Conservation (phyloP, 345 rosid species). For the Moringa oleifera region DNA sequence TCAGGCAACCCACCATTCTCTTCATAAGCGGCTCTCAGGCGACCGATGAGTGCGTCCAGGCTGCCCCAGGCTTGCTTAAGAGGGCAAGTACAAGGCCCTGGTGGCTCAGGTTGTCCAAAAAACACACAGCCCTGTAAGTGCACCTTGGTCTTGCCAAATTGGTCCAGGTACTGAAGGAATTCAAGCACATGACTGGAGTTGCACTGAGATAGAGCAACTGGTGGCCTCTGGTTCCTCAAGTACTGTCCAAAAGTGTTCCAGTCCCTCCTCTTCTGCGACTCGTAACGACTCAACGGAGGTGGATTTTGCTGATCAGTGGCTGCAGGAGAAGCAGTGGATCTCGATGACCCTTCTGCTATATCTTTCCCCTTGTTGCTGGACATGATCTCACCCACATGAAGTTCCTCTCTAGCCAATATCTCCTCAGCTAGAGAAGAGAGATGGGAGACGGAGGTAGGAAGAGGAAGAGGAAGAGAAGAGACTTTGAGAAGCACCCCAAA, state of each 20-base stretch:
- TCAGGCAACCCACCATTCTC: constrained; percentile 83
- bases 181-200: constrained; percentile 66
- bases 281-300: constrained; percentile 66
- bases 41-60: constrained; percentile 86
- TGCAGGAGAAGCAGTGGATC: not conserved
- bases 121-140: constrained; percentile 76
- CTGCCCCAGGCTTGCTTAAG: constrained; percentile 92
- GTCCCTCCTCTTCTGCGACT: constrained; percentile 80
- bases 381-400: constrained; percentile 20
- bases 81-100: constrained; percentile 77
- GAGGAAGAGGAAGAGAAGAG: constrained; percentile 18
- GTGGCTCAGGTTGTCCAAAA: constrained; percentile 79
- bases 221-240: constrained; percentile 79
- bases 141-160: constrained; percentile 85
- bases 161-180: constrained; percentile 75
- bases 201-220: constrained; percentile 64
- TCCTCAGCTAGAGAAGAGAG: too few relatives aligned
- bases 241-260: constrained; percentile 93
- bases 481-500: not conserved
- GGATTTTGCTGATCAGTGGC: constrained; percentile 33
- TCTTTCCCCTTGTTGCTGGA: constrained; percentile 59
- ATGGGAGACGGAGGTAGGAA: not conserved
- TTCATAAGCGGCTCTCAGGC: constrained; percentile 80
- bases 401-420: too few relatives aligned
- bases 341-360: constrained; percentile 50